Conservation (phyloP, 805 yeast genomes). For the Saccharomycopsis schoenii region DNA sequence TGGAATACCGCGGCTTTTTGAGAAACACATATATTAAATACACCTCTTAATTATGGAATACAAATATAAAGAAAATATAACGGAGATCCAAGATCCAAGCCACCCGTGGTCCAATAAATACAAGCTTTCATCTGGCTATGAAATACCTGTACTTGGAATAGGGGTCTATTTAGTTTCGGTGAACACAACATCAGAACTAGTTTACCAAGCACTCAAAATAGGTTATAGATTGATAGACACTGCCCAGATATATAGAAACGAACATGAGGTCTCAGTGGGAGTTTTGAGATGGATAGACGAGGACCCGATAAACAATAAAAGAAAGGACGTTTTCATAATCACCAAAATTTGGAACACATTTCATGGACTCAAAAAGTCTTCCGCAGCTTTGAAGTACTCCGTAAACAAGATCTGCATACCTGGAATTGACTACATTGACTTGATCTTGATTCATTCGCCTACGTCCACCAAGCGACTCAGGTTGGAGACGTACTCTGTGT, state of each 20-base stretch:
- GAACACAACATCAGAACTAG: slow-evolving; percentile 10
- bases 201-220: slow-evolving; percentile 14
- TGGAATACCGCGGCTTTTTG: too few species aligned
- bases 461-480: slow-evolving; percentile 21
- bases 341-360: slow-evolving; percentile 18
- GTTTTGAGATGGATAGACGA: slow-evolving; percentile 14
- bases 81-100: background rate
- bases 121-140: slow-evolving; percentile 1
- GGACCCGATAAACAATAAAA: slow-evolving; percentile 10
- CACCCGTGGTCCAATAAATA: background rate
- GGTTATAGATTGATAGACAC: slow-evolving; percentile 17
- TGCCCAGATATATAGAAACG: slow-evolving; percentile 18
- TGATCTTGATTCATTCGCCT: slow-evolving; percentile 20
- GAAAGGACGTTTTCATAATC: slow-evolving; percentile 12
- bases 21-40: too few species aligned
- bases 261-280: slow-evolving; percentile 14
- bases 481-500: slow-evolving; percentile 42
- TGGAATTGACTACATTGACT: slow-evolving; percentile 20
- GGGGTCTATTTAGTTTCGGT: slow-evolving; percentile 18
- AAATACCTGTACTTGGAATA: slow-evolving; percentile 14
- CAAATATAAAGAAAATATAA: background rate
- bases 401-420: slow-evolving; percentile 17
- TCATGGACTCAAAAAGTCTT: slow-evolving; percentile 15
- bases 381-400: slow-evolving; percentile 8
- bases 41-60: background rate